Percentiles rank a stretch among this genome's conserved stretches.
phyloP scores from a whole-genome alignment of 495 filamentous ascomycete species.

The Astrothelium macrocarpum region DNA sequence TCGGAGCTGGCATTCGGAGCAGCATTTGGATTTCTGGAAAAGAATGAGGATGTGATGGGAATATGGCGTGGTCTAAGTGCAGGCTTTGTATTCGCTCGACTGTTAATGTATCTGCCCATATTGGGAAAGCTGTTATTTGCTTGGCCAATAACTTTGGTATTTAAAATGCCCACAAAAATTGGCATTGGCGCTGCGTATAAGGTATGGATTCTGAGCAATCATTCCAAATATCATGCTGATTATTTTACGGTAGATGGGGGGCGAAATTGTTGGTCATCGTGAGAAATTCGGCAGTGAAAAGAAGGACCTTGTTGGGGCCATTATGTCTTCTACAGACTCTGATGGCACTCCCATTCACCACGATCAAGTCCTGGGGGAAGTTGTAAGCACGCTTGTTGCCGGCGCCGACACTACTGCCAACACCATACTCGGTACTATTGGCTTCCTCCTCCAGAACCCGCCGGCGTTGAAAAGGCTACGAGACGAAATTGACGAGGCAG shows the following conservation, averaged over 20 bases:
- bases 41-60: constrained; percentile 16
- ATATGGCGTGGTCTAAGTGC: background rate
- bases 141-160: background rate
- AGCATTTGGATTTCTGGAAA: constrained; percentile 38
- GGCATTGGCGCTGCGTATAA: background rate
- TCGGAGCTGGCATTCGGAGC: constrained; percentile 43
- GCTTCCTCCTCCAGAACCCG: constrained; percentile 23
- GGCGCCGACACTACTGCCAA: constrained; percentile 30
- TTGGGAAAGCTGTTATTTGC: background rate
- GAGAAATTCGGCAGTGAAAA: background rate
- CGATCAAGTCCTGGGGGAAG: background rate
- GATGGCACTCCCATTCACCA: background rate
- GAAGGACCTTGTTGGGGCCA: background rate
- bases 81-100: background rate
- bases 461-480: constrained; percentile 18
- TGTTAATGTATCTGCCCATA: background rate
- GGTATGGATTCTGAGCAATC: background rate
- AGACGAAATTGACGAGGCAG: constrained; percentile 17
- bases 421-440: constrained; percentile 21
- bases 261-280: background rate
- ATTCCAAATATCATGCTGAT: background rate
- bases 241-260: background rate
- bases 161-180: background rate
- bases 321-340: background rate
- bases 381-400: background rate